Conservation (phyloP, 2,329 filamentous ascomycete genomes). For the Teratosphaeria nubilosa region DNA sequence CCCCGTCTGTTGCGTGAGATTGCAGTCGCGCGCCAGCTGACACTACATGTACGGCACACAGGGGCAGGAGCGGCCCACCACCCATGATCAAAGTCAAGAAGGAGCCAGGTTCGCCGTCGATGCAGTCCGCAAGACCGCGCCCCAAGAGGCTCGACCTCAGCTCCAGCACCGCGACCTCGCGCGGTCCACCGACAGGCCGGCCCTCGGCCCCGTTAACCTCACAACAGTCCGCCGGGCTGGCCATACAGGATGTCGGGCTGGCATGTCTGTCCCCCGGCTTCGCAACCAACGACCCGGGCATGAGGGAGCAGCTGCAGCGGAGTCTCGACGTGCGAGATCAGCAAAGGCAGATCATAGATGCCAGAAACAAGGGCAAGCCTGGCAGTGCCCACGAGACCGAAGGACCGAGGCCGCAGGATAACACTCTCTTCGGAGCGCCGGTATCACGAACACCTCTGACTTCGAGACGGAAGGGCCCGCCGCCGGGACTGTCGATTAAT, state of each 20-base stretch:
- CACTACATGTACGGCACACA: slow-evolving; percentile 15
- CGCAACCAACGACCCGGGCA: slow-evolving; percentile 88
- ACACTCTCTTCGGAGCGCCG: slow-evolving; percentile 33
- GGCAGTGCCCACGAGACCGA: slow-evolving; percentile 20
- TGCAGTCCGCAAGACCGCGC: slow-evolving; percentile 62
- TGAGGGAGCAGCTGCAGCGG: slow-evolving; percentile 90
- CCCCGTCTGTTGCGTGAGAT: background rate
- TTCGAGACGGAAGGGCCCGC: slow-evolving; percentile 63
- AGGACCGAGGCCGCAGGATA: slow-evolving; percentile 27
- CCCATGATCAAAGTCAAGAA: slow-evolving; percentile 94
- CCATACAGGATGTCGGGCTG: slow-evolving; percentile 84
- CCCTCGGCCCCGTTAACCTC: slow-evolving; percentile 64
- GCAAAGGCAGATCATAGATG: slow-evolving; percentile 89
- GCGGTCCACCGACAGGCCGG: slow-evolving; percentile 37
- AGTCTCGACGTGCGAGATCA: slow-evolving; percentile 90
- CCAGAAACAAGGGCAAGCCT: slow-evolving; percentile 79
- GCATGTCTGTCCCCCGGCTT: slow-evolving; percentile 94
- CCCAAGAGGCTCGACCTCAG: slow-evolving; percentile 71
- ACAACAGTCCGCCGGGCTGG: slow-evolving; percentile 60
- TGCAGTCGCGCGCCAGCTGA: background rate
- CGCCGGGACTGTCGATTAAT: slow-evolving; percentile 87
- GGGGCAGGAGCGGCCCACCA: slow-evolving; percentile 44
- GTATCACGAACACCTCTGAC: slow-evolving; percentile 61
- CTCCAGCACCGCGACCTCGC: slow-evolving; percentile 33
- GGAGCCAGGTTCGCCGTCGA: slow-evolving; percentile 77